Evolutionary conservation across 2,329 filamentous ascomycete genomes (phyloP), one percentile per base, ranked within the genome.

Genomic region (Cephalotrichum gorgonifer): DNA sequence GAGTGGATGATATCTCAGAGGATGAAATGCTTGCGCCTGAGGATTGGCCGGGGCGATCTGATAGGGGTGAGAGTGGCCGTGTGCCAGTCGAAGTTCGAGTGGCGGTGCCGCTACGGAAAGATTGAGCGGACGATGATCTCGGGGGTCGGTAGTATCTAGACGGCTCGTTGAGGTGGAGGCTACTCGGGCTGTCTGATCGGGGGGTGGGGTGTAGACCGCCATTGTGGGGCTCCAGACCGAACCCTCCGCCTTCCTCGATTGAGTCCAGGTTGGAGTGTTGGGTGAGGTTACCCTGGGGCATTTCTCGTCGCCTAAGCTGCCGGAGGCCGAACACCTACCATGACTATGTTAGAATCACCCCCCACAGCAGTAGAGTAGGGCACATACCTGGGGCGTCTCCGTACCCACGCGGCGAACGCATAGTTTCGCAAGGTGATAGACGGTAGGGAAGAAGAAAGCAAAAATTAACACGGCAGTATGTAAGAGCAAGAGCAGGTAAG

Each of bases 381-480:
- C 7, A 15, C 43, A 2, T 31, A 45, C 43, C 9, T 33, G 11
- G n/a, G 43, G 43, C 17, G 27, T 28, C 11, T 45, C 43, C 4
- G 27, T 22, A 14, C 38, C 26, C 31, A 39, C 48, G 39, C 51
- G 48, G 22, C 9, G 22, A 23, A 22, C 44, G 26, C 50, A 42
- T 1, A 56, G 38, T 9, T 28, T 48, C 28, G 23, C n/a, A 3
- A 57, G 43, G 20, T 51, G 33, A 25, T 30, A 51, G 1, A 28
- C 22, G 2, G 27, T 15, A 15, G 43, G 43, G 12, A 45, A 6
- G 17, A 79, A 62, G 1, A 79, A 72, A 57, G 83, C 86, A 31
- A 86, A 64, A 57, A 85, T 81, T 61, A 85, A 85, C 58, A 87
- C 68, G 6, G 86, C 64, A 2, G 72, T 78, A 60, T 88, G 84